phyloP scores from a whole-genome alignment of 2,329 filamentous ascomycete species.

The Fusarium sp. region DNA sequence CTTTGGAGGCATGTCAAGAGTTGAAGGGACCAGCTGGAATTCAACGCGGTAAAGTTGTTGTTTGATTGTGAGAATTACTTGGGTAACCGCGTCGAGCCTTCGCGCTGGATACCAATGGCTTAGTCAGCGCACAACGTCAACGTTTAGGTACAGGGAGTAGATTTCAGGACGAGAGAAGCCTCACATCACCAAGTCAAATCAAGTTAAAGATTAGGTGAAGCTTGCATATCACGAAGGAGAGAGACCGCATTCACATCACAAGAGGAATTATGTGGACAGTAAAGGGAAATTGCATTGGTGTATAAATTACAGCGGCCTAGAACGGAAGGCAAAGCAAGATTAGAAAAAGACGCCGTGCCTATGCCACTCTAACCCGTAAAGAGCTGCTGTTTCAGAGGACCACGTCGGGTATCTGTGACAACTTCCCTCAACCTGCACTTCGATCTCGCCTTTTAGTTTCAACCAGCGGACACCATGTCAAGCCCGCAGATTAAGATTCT shows the following conservation, averaged over 20 bases:
- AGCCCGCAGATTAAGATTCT: slow-evolving; percentile 51
- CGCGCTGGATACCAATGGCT: neutral
- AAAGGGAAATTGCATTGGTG: slow-evolving; percentile 68
- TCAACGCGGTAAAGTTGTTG: neutral
- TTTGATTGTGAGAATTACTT: neutral
- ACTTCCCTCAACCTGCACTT: slow-evolving; percentile 60
- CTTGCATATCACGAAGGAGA: neutral
- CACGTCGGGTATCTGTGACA: slow-evolving; percentile 55
- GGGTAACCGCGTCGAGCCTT: neutral
- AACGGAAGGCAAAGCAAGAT: slow-evolving; percentile 61
- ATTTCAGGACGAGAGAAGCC: neutral
- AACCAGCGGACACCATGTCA: slow-evolving; percentile 55
- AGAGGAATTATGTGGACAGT: slow-evolving; percentile 22
- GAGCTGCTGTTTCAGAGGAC: slow-evolving; percentile 57
- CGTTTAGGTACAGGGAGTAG: neutral
- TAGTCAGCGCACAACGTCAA: slow-evolving; percentile 22
- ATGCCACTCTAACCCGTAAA: slow-evolving; percentile 64
- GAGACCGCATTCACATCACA: neutral
- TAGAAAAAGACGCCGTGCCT: slow-evolving; percentile 61
- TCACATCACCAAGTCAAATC: neutral
- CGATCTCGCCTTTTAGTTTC: slow-evolving; percentile 61
- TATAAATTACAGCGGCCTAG: slow-evolving; percentile 74
- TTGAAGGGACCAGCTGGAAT: neutral
- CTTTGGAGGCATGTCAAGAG: slow-evolving; percentile 58
- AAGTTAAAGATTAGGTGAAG: too few relatives aligned